Base-by-base conservation (phyloP, 306 rosid genomes). In the Sicyos edulis region DNA sequence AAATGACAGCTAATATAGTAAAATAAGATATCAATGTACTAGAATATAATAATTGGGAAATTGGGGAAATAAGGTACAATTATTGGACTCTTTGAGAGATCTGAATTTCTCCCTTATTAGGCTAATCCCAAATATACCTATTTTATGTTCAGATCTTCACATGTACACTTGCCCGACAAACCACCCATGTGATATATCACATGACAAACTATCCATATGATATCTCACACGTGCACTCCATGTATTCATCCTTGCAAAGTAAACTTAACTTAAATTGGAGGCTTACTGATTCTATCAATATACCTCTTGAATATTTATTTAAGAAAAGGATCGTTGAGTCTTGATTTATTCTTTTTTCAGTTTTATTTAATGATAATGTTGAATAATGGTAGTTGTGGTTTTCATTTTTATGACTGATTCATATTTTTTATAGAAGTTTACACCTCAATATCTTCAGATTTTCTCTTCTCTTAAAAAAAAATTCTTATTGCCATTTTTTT, bases 1-100 rank as follows among this genome's bases (percentile, higher is more conserved):
- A 56, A 56, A 10, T 10, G 15, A 0, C 61, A 3, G 20, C 40
- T 57, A 11, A 22, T 26, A 29, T 59, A 59, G 65, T 26, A 59
- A 59, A 59, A 59, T 59, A 59, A 59, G 8, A 56, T 56, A 1
- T 3, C 0, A 24, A 11, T 57, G 40, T 57, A 57, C 24, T 22
- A 55, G 8, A 56, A 56, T 10, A 22, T 56, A 56, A 24, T 58
- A 3, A 24, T 58, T 24, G 10, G 4, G 10, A 9, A 59, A 12
- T 58, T 58, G 26, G 40, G 17, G 10, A 59, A 59, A 26, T 8
- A 59, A 26, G 42, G 42, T 26, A 26, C 9, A 59, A 59, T 6
- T 59, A n/a, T 59, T 59, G 19, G 17, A 59, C 65, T 59, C 65
- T 26, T 59, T 14, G 65, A 24, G 42, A 59, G 65, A 32, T 24